Percentiles rank a stretch among this genome's conserved stretches.
phyloP scores from a whole-genome alignment of 495 filamentous ascomycete species.

The Podospora conica region DNA sequence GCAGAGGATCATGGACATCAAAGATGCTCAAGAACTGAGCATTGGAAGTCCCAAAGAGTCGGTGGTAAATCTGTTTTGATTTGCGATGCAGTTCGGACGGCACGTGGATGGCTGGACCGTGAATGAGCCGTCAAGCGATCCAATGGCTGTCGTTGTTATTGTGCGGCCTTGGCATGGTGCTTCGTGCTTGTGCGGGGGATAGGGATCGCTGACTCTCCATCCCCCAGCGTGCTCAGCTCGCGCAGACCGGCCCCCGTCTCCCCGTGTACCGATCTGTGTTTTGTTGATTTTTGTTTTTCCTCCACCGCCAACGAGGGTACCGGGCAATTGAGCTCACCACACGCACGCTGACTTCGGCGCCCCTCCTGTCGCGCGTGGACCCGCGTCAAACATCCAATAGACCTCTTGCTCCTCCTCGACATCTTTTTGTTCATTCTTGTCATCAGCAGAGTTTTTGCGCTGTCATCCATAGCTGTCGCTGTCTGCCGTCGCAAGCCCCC shows the following conservation, averaged over 20 bases:
- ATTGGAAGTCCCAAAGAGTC: no score
- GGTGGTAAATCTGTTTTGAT: not conserved
- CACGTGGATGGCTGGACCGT: constrained; percentile 12
- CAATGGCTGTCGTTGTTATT: constrained; percentile 15
- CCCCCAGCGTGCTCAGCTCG: constrained; percentile 14
- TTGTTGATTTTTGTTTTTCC: constrained; percentile 32
- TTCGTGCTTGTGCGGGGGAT: constrained; percentile 23
- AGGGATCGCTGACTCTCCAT: not conserved
- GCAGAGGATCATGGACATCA: not conserved
- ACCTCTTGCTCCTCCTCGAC: not conserved
- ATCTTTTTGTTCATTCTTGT: not conserved
- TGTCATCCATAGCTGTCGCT: not conserved
- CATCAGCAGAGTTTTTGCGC: not conserved
- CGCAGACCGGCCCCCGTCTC: constrained; percentile 24
- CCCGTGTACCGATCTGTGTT: constrained; percentile 27
- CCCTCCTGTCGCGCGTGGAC: constrained; percentile 12
- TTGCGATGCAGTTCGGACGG: not conserved
- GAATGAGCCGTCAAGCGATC: constrained; percentile 10
- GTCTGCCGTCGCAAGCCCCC: constrained; percentile 15
- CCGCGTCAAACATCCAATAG: not conserved
- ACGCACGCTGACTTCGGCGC: constrained; percentile 13
- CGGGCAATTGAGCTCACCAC: constrained; percentile 22
- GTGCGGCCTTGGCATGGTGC: constrained; percentile 14
- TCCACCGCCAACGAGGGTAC: constrained; percentile 18
- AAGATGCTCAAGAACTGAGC: not conserved